Base-by-base conservation (phyloP, 257 asterid genomes). In the Solanum appendiculatum region DNA sequence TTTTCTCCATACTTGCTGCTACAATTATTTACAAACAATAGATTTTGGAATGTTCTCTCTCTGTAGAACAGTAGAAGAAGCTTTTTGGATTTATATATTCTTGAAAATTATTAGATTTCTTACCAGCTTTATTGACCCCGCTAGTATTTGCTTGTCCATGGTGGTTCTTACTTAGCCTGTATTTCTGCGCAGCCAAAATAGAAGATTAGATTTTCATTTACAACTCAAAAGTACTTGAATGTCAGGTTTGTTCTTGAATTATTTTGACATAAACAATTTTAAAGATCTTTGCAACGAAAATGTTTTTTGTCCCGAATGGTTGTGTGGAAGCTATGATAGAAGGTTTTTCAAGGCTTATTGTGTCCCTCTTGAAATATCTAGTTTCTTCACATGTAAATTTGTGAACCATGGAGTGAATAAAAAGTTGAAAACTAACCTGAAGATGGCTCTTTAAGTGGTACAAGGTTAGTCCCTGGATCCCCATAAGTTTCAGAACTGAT, bases 381-480 rank as follows among this genome's bases (percentile, higher is more conserved):
- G 63, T 80, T 78, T 74, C 42, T 40, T 77, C n/a, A 3, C 83
- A 42, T 78, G 63, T 88, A 90, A 36, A 86, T 56, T 85, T 80
- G 42, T 51, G 58, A 69, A 42, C 20, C 63, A 39, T 86, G 33
- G 74, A 72, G 63, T 11, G 27, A 27, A 29, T 56, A 18, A n/a
- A 18, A 64, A 54, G 63, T 54, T 54, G 18, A 54, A 85, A 60
- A 86, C 86, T 83, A 92, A 96, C 98, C 98, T 96, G 99, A 90
- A 95, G 98, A 90, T 97, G 99, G 89, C 99, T 96, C 94, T 96
- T 96, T 85, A 96, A 88, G 91, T 96, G 99, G 91, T 96, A 96
- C 86, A 96, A 92, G 82, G 99, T 97, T 85, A 97, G 89, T 87
- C 99, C 99, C 75, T 86, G 98, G 90, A 97, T 94, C 40, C 98